Conservation (phyloP, 495 filamentous ascomycete species). For the Lophiostoma macrostomum region DNA sequence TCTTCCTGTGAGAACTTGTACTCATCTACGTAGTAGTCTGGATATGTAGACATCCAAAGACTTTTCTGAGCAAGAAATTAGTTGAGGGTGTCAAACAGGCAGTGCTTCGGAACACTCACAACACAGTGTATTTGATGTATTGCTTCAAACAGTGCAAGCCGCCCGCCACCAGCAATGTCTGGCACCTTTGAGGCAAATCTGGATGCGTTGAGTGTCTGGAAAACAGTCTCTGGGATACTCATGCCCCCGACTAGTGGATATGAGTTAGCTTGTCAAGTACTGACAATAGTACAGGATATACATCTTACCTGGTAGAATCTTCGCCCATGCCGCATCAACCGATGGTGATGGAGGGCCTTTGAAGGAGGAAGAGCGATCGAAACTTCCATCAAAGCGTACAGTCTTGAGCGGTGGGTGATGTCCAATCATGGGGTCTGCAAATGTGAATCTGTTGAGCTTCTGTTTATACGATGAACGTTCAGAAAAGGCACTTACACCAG, state of each 20-base stretch:
- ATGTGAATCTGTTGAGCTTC: too few relatives aligned
- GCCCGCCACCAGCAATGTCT: conserved; percentile 20
- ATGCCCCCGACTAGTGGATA: conserved; percentile 1
- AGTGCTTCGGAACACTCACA: not conserved
- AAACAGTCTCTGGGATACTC: conserved; percentile 3
- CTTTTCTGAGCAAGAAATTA: conserved; percentile 1
- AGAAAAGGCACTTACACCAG: too few relatives aligned
- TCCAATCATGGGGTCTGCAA: too few relatives aligned
- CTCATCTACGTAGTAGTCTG: conserved; percentile 1
- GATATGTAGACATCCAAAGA: conserved; percentile 9
- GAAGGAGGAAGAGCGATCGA: conserved; percentile 9
- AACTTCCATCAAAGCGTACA: conserved; percentile 10
- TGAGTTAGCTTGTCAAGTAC: not conserved
- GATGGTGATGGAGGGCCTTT: conserved; percentile 10
- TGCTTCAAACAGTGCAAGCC: conserved; percentile 29
- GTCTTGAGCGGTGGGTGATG: not conserved
- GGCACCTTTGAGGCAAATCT: conserved; percentile 16
- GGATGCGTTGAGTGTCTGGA: conserved; percentile 11
- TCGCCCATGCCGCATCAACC: conserved; percentile 14
- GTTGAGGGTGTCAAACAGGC: not conserved
- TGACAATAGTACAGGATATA: not conserved
- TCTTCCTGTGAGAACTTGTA: not conserved
- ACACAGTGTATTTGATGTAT: conserved; percentile 35
- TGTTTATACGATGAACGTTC: too few relatives aligned
- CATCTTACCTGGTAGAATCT: not conserved